phyloP scores from a whole-genome alignment of 1,139 yeast species.

The Taphrina sp. region DNA sequence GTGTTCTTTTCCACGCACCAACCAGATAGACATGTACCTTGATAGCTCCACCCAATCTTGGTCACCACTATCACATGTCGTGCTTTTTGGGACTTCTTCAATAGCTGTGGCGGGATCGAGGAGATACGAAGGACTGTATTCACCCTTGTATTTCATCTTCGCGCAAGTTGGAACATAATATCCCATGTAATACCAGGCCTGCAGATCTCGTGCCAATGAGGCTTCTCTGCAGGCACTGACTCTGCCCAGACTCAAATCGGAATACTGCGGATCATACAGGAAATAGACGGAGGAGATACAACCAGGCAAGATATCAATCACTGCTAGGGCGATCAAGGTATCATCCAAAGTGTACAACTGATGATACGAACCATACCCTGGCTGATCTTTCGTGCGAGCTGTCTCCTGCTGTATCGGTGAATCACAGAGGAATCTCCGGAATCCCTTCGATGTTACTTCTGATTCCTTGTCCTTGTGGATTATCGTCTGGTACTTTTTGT shows the following conservation, averaged over 20 bases:
- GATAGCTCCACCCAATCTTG: too few relatives aligned
- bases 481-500: constrained; percentile 62
- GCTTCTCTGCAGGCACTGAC: constrained; percentile 73
- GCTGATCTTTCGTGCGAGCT: constrained; percentile 38
- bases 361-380: constrained; percentile 56
- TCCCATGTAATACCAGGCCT: constrained; percentile 43
- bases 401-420: constrained; percentile 53
- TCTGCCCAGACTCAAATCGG: constrained; percentile 71
- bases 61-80: too few relatives aligned
- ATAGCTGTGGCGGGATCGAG: constrained; percentile 42
- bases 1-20: too few relatives aligned
- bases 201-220: constrained; percentile 45
- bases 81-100: too few relatives aligned
- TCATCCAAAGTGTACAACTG: constrained; percentile 71
- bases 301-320: constrained; percentile 71
- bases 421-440: constrained; percentile 65
- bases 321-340: constrained; percentile 69
- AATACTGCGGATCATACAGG: constrained; percentile 70
- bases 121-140: constrained; percentile 50
- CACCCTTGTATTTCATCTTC: constrained; percentile 79
- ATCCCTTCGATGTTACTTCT: constrained; percentile 52
- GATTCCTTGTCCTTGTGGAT: constrained; percentile 64
- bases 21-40: too few relatives aligned
- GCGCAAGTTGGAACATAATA: constrained; percentile 73
- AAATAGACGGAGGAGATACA: constrained; percentile 83